Conservation (phyloP, 2,329 filamentous ascomycete genomes). For the Penicillium sp. region DNA sequence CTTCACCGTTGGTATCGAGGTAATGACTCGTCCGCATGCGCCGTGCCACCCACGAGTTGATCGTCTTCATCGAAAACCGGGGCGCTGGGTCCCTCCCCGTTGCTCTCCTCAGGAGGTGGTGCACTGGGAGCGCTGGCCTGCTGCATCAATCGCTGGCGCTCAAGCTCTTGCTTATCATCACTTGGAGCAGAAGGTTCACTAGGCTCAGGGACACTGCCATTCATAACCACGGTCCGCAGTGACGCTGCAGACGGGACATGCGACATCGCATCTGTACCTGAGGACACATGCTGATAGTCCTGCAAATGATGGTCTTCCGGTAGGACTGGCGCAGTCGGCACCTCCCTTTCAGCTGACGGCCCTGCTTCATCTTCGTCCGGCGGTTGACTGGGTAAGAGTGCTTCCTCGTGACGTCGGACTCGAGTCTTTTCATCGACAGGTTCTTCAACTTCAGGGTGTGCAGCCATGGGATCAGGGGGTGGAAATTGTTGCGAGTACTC, state of each 20-base stretch:
- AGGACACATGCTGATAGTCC: slow-evolving; percentile 37
- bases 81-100: slow-evolving; percentile 51
- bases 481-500: slow-evolving; percentile 26
- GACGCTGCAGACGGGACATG: slow-evolving; percentile 32
- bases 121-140: slow-evolving; percentile 61
- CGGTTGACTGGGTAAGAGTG: slow-evolving; percentile 78
- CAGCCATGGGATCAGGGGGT: slow-evolving; percentile 24
- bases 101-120: slow-evolving; percentile 21
- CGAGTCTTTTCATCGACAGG: slow-evolving; percentile 78
- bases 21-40: slow-evolving; percentile 41
- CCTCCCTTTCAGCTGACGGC: slow-evolving; percentile 45
- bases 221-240: slow-evolving; percentile 30
- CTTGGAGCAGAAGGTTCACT: slow-evolving; percentile 25
- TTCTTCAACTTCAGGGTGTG: slow-evolving; percentile 57
- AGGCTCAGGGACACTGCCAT: slow-evolving; percentile 47
- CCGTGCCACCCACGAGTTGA: slow-evolving; percentile 41
- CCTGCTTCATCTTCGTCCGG: slow-evolving; percentile 50
- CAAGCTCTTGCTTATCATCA: slow-evolving; percentile 80
- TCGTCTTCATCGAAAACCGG: slow-evolving; percentile 60
- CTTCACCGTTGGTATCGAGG: slow-evolving; percentile 46
- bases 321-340: slow-evolving; percentile 47
- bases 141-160: slow-evolving; percentile 62
- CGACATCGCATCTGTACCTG: slow-evolving; percentile 19
- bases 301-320: slow-evolving; percentile 56
- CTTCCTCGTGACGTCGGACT: slow-evolving; percentile 72